Percentiles rank a stretch among this genome's conserved stretches.
Evolutionary conservation across 202 grass and related monocot genomes (phyloP).

Genomic region (Dendrocalamus latiflorus): DNA sequence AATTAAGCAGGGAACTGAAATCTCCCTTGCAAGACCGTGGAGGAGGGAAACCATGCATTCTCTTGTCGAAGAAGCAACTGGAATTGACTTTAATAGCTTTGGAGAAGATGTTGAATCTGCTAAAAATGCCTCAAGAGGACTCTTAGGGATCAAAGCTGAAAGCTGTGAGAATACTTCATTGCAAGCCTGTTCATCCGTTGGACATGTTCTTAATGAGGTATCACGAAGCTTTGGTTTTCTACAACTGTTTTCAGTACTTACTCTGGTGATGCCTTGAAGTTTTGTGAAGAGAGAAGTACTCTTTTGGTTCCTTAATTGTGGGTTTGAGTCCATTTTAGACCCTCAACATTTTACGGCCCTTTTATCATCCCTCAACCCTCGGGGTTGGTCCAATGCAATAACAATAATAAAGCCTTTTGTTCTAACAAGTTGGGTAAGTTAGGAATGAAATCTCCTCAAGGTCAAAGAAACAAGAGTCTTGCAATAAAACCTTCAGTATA

Average conservation of each 20-base stretch:
- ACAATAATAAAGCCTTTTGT: no score
- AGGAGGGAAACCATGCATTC: constrained; percentile 94
- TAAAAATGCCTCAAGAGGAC: constrained; percentile 50
- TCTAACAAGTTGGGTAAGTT: no score
- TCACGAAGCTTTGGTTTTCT: constrained; percentile 7
- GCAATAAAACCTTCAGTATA: no score
- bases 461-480: no score
- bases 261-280: background rate
- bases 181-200: constrained; percentile 71
- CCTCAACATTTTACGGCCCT: background rate
- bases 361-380: background rate
- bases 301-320: background rate
- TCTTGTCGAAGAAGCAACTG: constrained; percentile 89
- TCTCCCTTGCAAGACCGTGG: constrained; percentile 89
- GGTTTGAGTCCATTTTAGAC: background rate
- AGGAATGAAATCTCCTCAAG: no score
- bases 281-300: background rate
- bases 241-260: constrained; percentile 7
- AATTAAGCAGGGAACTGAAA: constrained; percentile 70
- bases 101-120: constrained; percentile 60
- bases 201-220: constrained; percentile 97
- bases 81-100: constrained; percentile 69
- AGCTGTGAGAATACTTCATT: constrained; percentile 46
- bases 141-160: constrained; percentile 45
- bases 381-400: background rate